Evolutionary conservation across 2,329 filamentous ascomycete species (phyloP).

Genomic region (Colletotrichum sp.): DNA sequence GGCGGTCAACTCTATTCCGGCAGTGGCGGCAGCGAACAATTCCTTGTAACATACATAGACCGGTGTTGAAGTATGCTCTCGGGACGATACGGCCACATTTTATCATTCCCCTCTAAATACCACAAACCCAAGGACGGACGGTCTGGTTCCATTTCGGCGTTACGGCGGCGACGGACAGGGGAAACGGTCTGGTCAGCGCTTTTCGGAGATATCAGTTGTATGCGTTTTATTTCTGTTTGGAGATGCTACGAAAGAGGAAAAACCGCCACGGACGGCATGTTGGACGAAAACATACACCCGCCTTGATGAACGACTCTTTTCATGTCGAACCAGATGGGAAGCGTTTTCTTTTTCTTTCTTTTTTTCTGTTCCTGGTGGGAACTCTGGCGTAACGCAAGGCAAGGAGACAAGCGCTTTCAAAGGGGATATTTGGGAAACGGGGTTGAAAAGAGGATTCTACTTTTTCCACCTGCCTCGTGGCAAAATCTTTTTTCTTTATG

Average conservation of each 20-base stretch:
- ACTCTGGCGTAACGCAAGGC: constrained; percentile 3
- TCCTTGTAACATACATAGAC: constrained; percentile 40
- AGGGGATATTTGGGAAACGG: not conserved
- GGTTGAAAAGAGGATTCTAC: not conserved
- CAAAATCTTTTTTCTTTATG: constrained; percentile 6
- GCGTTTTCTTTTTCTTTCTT: not conserved
- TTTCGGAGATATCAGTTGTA: not conserved
- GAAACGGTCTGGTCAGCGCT: not conserved
- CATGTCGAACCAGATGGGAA: not conserved
- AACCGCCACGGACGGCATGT: not conserved
- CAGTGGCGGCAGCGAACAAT: not conserved
- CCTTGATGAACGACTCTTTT: not conserved
- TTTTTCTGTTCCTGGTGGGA: not conserved
- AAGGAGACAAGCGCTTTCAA: not conserved
- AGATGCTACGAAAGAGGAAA: not conserved
- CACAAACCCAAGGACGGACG: not conserved
- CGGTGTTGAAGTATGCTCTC: not conserved
- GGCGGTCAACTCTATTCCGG: constrained; percentile 3
- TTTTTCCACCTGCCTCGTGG: not conserved
- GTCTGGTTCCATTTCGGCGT: constrained; percentile 13
- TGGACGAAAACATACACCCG: not conserved
- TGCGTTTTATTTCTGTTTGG: not conserved
- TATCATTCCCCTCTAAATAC: constrained; percentile 1
- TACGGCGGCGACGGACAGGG: constrained; percentile 7
- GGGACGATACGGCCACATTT: not conserved